A percentile compares a stretch with the other conserved stretches of the same genome.
Conservation (phyloP, 1,139 yeast species). For the Pichia sp. region DNA sequence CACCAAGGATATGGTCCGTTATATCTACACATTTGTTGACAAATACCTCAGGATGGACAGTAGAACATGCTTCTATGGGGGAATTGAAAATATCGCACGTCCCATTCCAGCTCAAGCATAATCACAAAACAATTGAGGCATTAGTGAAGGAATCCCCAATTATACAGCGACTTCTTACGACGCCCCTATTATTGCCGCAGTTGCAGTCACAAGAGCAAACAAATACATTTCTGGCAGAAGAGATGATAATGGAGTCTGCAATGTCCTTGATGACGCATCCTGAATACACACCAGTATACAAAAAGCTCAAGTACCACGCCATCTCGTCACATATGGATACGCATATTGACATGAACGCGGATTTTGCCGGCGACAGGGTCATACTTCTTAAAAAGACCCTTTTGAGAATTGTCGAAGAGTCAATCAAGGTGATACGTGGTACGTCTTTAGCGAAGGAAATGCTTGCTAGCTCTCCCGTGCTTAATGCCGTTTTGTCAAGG, state of each 20-base stretch:
- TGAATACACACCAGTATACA: too few relatives aligned
- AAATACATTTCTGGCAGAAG: constrained; percentile 6
- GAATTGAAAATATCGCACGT: constrained; percentile 15
- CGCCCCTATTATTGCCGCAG: constrained; percentile 19
- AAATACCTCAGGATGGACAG: constrained; percentile 28
- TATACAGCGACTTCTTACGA: constrained; percentile 24
- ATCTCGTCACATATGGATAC: not conserved
- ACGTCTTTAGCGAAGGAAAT: constrained; percentile 7
- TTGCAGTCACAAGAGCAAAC: constrained; percentile 4
- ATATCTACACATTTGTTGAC: constrained; percentile 42
- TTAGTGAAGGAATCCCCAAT: constrained; percentile 18
- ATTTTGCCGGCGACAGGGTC: not conserved
- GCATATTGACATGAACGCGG: not conserved
- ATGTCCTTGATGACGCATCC: constrained; percentile 2
- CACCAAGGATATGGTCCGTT: constrained; percentile 41
- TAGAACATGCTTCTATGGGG: constrained; percentile 42
- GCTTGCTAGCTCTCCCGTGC: constrained; percentile 27
- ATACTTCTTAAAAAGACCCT: constrained; percentile 24
- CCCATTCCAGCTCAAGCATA: constrained; percentile 6
- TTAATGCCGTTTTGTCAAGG: constrained; percentile 28
- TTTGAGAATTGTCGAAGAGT: constrained; percentile 35
- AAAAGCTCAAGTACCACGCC: not conserved
- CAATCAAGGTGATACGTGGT: constrained; percentile 29
- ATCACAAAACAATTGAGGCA: too few relatives aligned
- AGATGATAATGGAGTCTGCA: constrained; percentile 10